Evolutionary conservation across 2,329 filamentous ascomycete genomes (phyloP), one percentile per base, ranked within the genome.

Genomic region (Botryotinia calthae): DNA sequence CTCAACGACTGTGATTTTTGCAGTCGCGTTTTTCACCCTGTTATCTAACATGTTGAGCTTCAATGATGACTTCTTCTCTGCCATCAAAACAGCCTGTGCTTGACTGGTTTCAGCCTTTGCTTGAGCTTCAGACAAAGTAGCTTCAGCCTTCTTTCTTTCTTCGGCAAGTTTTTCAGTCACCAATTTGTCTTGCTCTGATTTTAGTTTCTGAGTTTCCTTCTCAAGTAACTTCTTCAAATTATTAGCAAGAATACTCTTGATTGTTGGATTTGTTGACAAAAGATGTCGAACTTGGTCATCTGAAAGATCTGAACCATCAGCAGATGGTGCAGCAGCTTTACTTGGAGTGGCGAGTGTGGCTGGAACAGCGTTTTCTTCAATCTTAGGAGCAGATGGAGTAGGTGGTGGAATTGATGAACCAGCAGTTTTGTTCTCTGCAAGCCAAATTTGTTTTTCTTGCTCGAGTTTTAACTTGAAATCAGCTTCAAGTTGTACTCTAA

Each of bases 31-130:
- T 75, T 87, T 88, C 64, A 87, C 83, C 80, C 91, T 89, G 77
- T 91, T 93, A 77, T 95, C 91, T 9, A 90, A 85, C 89, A 97
- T 92, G 80, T 94, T 95, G 75, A 95, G 86, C 76, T 92, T 92
- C 66, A 93, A 84, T 2, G 88, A 88, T 71, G 88, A 88, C 81
- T 93, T 93, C 84, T 95, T 95, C 51, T 90, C 88, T 62, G 90
- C 89, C 83, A 96, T 87, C 74, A 91, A 87, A 69, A 91, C 88
- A 4, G 90, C 91, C 42, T 91, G 87, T 16, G 68, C 70, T 71
- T 78, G 77, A 28, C 73, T 66, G 51, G 65, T 73, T 42, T 80
- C 79, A 4, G 79, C 79, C 65, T 80, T 80, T 75, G 90, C 87
- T 71, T 85, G 84, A 18, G 87, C 88, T 68, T 86, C 84, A 88